phyloP scores from a whole-genome alignment of 2,329 filamentous ascomycete genomes.

The Fusarium algeriense region DNA sequence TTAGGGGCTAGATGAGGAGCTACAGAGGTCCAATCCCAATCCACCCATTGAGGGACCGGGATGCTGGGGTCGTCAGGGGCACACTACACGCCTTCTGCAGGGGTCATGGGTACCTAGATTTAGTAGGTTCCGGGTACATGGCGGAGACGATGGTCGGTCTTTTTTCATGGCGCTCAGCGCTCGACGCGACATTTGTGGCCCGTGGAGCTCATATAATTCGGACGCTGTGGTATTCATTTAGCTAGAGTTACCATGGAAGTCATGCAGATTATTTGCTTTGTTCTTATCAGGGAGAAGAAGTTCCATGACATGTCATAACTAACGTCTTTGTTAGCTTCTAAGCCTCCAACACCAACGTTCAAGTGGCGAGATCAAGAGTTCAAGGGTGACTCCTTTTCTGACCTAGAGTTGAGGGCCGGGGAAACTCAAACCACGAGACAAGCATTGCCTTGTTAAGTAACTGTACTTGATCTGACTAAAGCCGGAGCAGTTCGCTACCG shows the following conservation, averaged over 20 bases:
- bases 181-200: conserved; percentile 16
- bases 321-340: conserved; percentile 5
- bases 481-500: conserved; percentile 1
- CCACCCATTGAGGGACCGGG: conserved; percentile 17
- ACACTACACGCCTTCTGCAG: conserved; percentile 34
- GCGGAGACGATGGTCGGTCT: conserved; percentile 9
- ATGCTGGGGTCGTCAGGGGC: conserved; percentile 43
- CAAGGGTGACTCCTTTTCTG: conserved; percentile 25
- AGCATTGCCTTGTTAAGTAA: conserved; percentile 11
- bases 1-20: conserved; percentile 43
- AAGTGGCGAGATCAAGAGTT: conserved; percentile 7
- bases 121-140: conserved; percentile 20
- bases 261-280: conserved; percentile 24
- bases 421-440: conserved; percentile 22
- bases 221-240: conserved; percentile 24
- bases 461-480: conserved; percentile 8
- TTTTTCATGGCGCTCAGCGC: conserved; percentile 10
- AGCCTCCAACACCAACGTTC: not conserved
- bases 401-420: not conserved
- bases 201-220: conserved; percentile 2
- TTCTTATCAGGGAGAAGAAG: conserved; percentile 2
- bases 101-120: conserved; percentile 16
- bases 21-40: conserved; percentile 25
- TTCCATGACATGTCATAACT: conserved; percentile 21
- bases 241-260: conserved; percentile 1